Evolutionary conservation across 2,329 filamentous ascomycete genomes (phyloP), one percentile per base, ranked within the genome.

Genomic region (Metarhizium anisopliae): DNA sequence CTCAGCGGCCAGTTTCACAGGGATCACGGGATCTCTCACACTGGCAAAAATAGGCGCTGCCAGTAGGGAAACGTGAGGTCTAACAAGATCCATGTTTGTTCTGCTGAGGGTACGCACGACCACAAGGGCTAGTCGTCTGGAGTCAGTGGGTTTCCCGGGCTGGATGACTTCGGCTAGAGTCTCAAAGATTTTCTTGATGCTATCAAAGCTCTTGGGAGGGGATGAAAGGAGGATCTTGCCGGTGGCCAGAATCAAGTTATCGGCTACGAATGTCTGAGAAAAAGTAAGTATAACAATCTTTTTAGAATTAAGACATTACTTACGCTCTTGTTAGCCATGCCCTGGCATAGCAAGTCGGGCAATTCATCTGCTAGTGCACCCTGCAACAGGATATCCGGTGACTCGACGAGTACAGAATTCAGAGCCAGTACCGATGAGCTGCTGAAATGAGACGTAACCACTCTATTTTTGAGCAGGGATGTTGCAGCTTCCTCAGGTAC

Each of bases 1-100:
- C 73, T 99, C 94, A 2, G 94, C 93, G 0, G 93, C 87, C 32
- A 99, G 79, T 73, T 99, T 99, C 67, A 99, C 87, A 0, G 95
- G 95, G 59, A 99, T 97, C 6, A 97, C 85, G 10, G 85, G 79
- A 69, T 99, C 94, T 57, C 95, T 85, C 32, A 99, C 94, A 54
- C 89, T 88, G 47, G 89, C 85, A 70, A 99, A 99, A 49, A 97
- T 81, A 1, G 91, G 85, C 1, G 87, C 86, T 2, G 89, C 86
- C n/a, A 99, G 80, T 2, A 90, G 73, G 10, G 84, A 74, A 51
- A 97, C 78, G 68, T 96, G 91, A 14, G 92, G 89, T 32, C 89
- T 84, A 42, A 93, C 82, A 64, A 94, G 76, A 53, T 94, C 89
- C 66, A 87, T 86, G 67, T 94, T 84, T 49, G 86, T 79, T 56